These are phyloP conservation scores for Euphorbia schlechtendalii DNA, from an alignment of 441 rosid species.

Conservation along the genomic window DNA sequence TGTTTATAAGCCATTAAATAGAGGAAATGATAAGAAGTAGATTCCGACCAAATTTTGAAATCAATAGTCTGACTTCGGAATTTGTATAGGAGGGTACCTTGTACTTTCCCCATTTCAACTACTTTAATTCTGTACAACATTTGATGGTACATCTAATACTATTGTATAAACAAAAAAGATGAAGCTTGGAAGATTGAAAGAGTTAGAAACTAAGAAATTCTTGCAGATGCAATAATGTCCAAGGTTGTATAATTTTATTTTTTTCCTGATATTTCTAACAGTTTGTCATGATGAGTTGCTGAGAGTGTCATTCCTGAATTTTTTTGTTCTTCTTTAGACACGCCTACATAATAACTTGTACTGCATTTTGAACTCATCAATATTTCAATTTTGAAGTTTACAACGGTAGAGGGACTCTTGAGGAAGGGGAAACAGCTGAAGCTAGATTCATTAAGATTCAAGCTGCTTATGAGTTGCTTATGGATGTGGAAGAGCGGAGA, in stretches of 20 bases:
- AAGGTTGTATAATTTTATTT: background rate
- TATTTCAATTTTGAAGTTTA: constrained; percentile 49
- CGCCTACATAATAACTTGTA: background rate
- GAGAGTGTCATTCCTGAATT: background rate
- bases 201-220: constrained; percentile 11
- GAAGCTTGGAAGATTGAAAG: background rate
- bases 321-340: background rate
- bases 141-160: background rate
- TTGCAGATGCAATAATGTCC: background rate
- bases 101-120: background rate
- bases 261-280: background rate
- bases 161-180: background rate
- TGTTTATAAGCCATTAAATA: background rate
- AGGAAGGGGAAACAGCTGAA: constrained; percentile 96
- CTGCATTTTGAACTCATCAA: constrained; percentile 21
- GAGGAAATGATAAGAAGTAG: background rate
- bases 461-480: constrained; percentile 91
- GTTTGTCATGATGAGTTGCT: background rate
- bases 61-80: background rate
- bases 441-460: constrained; percentile 94
- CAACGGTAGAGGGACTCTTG: constrained; percentile 87
- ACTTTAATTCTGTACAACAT: background rate
- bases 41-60: background rate
- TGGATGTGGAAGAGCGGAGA: constrained; percentile 65
- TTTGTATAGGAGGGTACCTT: background rate